phyloP scores from a whole-genome alignment of 345 rosid species.

The Dimocarpus longan region DNA sequence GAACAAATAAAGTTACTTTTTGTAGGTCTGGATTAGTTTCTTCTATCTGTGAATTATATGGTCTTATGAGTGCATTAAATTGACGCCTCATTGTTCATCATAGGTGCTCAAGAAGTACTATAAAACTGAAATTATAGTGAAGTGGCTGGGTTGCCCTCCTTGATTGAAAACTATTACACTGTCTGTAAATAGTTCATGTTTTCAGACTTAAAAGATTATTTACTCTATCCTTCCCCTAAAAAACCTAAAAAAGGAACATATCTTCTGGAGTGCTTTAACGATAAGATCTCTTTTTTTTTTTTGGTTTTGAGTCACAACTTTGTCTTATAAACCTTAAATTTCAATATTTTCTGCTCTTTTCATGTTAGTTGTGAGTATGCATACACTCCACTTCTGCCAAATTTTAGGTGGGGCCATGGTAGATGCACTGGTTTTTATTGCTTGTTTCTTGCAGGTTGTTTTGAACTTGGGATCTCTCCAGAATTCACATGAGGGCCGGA shows the following conservation, averaged over 20 bases:
- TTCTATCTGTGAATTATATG: neutral
- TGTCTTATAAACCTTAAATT: neutral
- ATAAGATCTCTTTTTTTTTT: neutral
- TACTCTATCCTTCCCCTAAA: neutral
- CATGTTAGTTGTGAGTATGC: neutral
- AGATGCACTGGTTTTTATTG: conserved; percentile 11
- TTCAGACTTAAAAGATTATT: neutral
- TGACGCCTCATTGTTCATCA: neutral
- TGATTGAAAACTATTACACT: neutral
- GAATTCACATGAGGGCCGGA: conserved; percentile 70
- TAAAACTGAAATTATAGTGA: neutral
- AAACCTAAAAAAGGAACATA: neutral
- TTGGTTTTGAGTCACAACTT: neutral
- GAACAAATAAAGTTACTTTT: neutral
- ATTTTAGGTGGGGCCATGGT: conserved; percentile 1
- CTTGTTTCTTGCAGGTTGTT: conserved; percentile 59
- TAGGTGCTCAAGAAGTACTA: conserved; percentile 8
- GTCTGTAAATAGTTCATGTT: neutral
- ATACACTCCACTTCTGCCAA: conserved; percentile 5
- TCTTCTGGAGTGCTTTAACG: conserved; percentile 4
- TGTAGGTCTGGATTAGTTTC: neutral
- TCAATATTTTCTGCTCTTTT: neutral
- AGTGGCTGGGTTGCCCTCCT: neutral
- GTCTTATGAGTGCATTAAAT: no score
- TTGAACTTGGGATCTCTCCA: conserved; percentile 75